Conservation (phyloP, 345 rosid species). For the Odontarrhena argentea region DNA sequence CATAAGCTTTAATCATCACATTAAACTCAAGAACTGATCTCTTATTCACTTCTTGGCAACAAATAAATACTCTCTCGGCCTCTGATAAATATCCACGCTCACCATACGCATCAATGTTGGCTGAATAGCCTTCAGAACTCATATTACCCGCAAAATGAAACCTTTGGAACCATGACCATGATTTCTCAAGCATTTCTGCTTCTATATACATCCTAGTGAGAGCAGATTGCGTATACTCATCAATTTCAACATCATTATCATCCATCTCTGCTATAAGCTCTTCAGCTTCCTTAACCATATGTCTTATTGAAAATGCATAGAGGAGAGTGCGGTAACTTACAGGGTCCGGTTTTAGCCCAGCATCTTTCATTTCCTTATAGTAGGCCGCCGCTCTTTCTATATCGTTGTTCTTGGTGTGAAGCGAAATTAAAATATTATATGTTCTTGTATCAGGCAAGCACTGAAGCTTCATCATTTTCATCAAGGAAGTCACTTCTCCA, state of each 20-base stretch:
- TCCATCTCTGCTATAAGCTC: slow-evolving; percentile 69
- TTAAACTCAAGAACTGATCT: slow-evolving; percentile 70
- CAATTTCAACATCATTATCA: slow-evolving; percentile 63
- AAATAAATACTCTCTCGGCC: slow-evolving; percentile 64
- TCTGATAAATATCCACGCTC: slow-evolving; percentile 63
- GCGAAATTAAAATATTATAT: slow-evolving; percentile 77
- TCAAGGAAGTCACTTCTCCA: slow-evolving; percentile 63
- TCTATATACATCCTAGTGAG: slow-evolving; percentile 82
- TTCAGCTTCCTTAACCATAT: slow-evolving; percentile 77
- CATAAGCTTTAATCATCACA: slow-evolving; percentile 91
- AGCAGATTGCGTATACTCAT: slow-evolving; percentile 88
- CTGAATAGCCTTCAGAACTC: slow-evolving; percentile 82
- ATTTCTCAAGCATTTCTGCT: slow-evolving; percentile 71
- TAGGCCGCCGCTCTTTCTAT: slow-evolving; percentile 57
- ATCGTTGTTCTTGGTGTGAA: slow-evolving; percentile 65
- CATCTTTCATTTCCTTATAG: slow-evolving; percentile 69
- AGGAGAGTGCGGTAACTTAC: slow-evolving; percentile 84
- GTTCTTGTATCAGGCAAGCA: slow-evolving; percentile 86
- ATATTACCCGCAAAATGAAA: slow-evolving; percentile 65
- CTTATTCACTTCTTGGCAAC: slow-evolving; percentile 58
- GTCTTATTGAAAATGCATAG: slow-evolving; percentile 80
- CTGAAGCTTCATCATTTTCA: slow-evolving; percentile 70
- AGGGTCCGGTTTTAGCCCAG: slow-evolving; percentile 66
- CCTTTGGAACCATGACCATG: slow-evolving; percentile 84
- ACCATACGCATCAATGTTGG: slow-evolving; percentile 82